Percentiles rank a stretch among this genome's conserved stretches.
Conservation (phyloP, 768 basidiomycete genomes). For the Collybiopsis luxurians region DNA sequence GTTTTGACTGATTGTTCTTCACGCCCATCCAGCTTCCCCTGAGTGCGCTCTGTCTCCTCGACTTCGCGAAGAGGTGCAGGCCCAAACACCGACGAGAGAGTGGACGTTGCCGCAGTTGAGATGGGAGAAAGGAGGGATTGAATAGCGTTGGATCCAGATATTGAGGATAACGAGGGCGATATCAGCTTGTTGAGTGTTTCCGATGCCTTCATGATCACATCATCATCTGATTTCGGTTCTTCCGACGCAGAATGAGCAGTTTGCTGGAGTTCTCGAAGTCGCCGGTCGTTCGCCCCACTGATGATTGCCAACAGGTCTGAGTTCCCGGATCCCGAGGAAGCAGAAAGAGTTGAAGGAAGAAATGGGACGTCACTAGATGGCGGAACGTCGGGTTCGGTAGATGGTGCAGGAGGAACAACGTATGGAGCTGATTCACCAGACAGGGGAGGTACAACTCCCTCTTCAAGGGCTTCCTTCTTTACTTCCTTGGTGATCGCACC, state of each 20-base stretch:
- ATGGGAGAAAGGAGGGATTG: background rate
- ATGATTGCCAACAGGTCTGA: no score
- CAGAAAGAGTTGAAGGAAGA: background rate
- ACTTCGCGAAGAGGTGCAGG: no score
- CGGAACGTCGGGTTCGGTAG: background rate
- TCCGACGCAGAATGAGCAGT: background rate
- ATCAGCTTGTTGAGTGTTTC: conserved; percentile 1
- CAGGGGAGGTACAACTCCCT: no score
- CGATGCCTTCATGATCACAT: conserved; percentile 2
- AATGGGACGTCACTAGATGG: background rate
- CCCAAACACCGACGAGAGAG: background rate
- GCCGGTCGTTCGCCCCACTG: no score
- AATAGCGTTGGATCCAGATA: background rate
- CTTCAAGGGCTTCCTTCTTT: background rate
- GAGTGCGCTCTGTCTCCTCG: no score
- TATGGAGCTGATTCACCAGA: background rate
- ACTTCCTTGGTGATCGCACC: background rate
- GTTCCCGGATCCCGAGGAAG: background rate
- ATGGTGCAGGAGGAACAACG: background rate
- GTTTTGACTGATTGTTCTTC: no score
- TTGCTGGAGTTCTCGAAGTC: background rate
- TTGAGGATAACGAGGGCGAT: background rate
- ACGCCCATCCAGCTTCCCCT: no score
- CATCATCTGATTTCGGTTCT: background rate
- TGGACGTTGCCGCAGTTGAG: background rate